These are phyloP conservation scores for Fomitopsis palustris DNA, from an alignment of 1,284 basidiomycete species.

Conservation along the genomic window DNA sequence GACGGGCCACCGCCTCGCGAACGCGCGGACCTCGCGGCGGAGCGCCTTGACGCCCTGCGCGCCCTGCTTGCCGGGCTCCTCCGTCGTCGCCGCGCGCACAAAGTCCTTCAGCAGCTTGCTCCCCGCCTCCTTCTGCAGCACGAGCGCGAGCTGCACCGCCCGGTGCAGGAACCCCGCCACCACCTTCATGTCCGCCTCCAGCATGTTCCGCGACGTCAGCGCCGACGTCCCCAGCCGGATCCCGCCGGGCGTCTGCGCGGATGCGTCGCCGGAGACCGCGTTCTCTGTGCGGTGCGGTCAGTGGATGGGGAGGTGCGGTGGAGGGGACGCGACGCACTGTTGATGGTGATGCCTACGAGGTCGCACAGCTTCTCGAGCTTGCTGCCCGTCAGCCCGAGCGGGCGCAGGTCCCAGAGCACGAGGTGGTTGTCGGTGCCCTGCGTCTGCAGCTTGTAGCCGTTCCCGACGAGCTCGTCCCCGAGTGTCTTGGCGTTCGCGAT, in stretches of 20 bases:
- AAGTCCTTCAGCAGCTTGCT: slow-evolving; percentile 97
- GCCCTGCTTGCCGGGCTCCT: slow-evolving; percentile 71
- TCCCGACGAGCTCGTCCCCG: slow-evolving; percentile 64
- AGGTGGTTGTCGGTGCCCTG: slow-evolving; percentile 98
- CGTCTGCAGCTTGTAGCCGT: slow-evolving; percentile 96
- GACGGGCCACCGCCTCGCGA: slow-evolving; percentile 87
- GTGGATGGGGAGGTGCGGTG: not conserved
- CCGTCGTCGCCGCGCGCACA: slow-evolving; percentile 74
- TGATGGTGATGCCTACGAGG: slow-evolving; percentile 92
- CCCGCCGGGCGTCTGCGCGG: slow-evolving; percentile 95
- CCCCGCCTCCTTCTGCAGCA: slow-evolving; percentile 92
- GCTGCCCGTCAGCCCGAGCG: slow-evolving; percentile 92
- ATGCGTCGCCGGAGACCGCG: slow-evolving; percentile 93
- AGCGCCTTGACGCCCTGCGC: slow-evolving; percentile 71
- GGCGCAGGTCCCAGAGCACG: slow-evolving; percentile 96
- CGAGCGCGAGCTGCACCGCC: slow-evolving; percentile 82
- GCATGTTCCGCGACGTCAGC: slow-evolving; percentile 93
- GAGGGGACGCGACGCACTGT: slow-evolving; percentile 55
- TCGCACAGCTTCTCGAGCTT: slow-evolving; percentile 99
- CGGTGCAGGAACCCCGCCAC: slow-evolving; percentile 94
- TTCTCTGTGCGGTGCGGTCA: slow-evolving; percentile 62
- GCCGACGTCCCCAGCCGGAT: slow-evolving; percentile 96
- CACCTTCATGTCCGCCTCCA: slow-evolving; percentile 80
- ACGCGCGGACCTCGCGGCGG: slow-evolving; percentile 70
- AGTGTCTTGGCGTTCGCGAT: slow-evolving; percentile 84